Evolutionary conservation across 169 alveolate genomes (phyloP).

Genomic region (Babesia bovis): DNA sequence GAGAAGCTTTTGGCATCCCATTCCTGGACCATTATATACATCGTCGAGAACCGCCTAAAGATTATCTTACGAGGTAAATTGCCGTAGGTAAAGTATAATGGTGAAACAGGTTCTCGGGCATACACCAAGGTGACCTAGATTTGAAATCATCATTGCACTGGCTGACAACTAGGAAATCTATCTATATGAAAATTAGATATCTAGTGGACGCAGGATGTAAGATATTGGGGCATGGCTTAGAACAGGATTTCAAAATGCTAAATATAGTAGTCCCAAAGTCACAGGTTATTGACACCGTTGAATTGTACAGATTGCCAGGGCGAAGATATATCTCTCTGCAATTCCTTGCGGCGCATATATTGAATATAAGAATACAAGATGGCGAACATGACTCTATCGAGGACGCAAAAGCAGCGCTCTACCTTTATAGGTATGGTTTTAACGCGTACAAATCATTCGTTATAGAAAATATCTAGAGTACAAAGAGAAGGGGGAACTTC

Average conservation of each 20-base stretch:
- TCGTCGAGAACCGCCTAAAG: slow-evolving; percentile 75
- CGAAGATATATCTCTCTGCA: slow-evolving; percentile 75
- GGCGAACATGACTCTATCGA: slow-evolving; percentile 80
- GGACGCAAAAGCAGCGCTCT: slow-evolving; percentile 80
- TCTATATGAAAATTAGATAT: slow-evolving; percentile 74
- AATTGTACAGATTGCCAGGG: slow-evolving; percentile 77
- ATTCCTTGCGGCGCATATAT: slow-evolving; percentile 73
- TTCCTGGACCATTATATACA: slow-evolving; percentile 80
- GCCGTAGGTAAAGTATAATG: neutral
- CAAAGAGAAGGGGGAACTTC: slow-evolving; percentile 39
- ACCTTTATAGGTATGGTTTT: slow-evolving; percentile 63
- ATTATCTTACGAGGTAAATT: slow-evolving; percentile 77
- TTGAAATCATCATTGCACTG: slow-evolving; percentile 75
- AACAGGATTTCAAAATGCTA: slow-evolving; percentile 77
- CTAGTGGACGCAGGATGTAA: slow-evolving; percentile 77
- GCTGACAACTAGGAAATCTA: slow-evolving; percentile 73
- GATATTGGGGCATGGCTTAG: slow-evolving; percentile 82
- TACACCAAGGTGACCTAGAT: slow-evolving; percentile 79
- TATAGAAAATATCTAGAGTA: slow-evolving; percentile 59
- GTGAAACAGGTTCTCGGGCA: slow-evolving; percentile 73
- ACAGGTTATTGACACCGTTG: slow-evolving; percentile 79
- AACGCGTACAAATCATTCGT: neutral
- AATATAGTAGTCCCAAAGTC: slow-evolving; percentile 77
- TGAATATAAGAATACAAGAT: slow-evolving; percentile 69
- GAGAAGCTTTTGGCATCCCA: slow-evolving; percentile 67